Base-by-base conservation (phyloP, 1,284 basidiomycete species). In the Ganoderma resinaceum region DNA sequence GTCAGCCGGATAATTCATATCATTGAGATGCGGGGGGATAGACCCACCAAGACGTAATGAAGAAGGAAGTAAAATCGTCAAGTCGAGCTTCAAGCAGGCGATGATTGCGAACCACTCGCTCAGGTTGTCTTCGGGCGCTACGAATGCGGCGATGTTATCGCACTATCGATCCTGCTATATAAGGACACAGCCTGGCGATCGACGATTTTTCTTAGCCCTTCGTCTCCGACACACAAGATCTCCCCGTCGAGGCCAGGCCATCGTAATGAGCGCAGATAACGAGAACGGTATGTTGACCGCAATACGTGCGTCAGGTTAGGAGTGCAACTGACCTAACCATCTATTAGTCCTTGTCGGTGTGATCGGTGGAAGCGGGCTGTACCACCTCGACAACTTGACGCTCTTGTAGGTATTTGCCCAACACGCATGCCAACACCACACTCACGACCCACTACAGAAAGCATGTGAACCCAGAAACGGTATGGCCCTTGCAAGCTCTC, bases 381-480 rank as follows among this genome's bases (percentile, higher is more conserved):
- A 97, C 84, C 90, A 96, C 80, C 86, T 98, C 62, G 93, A 97
- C 79, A 96, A 96, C 81, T 83, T 98, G 62, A 94, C 90, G 35
- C 86, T 91, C 67, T 84, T 96, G 93, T 95, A 78, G 77, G 92
- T 77, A 18, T 4, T n/a, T 52, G 20, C 16, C 26, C 58, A 18
- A 26, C 23, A 43, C 33, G 20, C 0, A n/a, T 31, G n/a, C 14
- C 20, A 23, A 23, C 14, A 12, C 26, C 12, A 14, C 42, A 33
- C 61, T 65, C 23, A 67, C 11, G 4, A 33, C 12, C 5, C 35
- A 8, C 58, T n/a, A 38, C 74, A 95, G 94, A 38, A 87, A 91
- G 76, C 85, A 87, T 49, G 86, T 91, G 35, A 89, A 91, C 78
- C 90, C 90, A 43, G 84, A 91, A 75, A 94, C 92, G 72, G 86